A percentile compares a stretch with the other conserved stretches of the same genome.
Conservation (phyloP, 2,329 filamentous ascomycete species). For the Aspergillus nomiae region DNA sequence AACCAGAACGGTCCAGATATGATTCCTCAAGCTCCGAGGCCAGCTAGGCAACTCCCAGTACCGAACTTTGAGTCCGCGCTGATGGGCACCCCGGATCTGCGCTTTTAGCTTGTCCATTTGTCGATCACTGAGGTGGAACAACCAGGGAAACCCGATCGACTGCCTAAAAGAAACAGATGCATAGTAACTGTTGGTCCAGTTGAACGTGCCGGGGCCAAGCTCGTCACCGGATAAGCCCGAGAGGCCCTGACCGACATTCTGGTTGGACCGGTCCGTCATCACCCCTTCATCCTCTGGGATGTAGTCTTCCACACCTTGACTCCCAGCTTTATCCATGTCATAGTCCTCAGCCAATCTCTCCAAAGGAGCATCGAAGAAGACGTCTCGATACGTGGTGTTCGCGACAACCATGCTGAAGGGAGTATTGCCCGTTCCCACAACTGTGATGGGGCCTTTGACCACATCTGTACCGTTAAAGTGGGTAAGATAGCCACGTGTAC, state of each 20-base stretch:
- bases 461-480: slow-evolving; percentile 51
- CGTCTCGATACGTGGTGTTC: slow-evolving; percentile 53
- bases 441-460: slow-evolving; percentile 51
- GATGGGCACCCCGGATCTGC: slow-evolving; percentile 56
- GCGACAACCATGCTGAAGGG: slow-evolving; percentile 51
- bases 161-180: slow-evolving; percentile 56
- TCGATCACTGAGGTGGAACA: slow-evolving; percentile 46
- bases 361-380: slow-evolving; percentile 60
- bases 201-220: slow-evolving; percentile 46
- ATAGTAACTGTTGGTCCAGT: slow-evolving; percentile 58
- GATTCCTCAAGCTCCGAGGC: slow-evolving; percentile 56
- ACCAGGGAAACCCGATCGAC: slow-evolving; percentile 53
- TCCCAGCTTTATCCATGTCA: slow-evolving; percentile 1
- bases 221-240: slow-evolving; percentile 40
- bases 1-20: slow-evolving; percentile 57
- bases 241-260: slow-evolving; percentile 48
- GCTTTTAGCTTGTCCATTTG: slow-evolving; percentile 52
- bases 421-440: slow-evolving; percentile 57
- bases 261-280: slow-evolving; percentile 8
- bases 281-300: not conserved
- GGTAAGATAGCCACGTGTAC: slow-evolving; percentile 53
- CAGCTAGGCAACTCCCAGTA: slow-evolving; percentile 61
- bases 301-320: not conserved
- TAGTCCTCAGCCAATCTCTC: slow-evolving; percentile 36
- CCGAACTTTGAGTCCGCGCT: slow-evolving; percentile 55